Base-by-base conservation (phyloP, 306 rosid species). In the Sesbania bispinosa region DNA sequence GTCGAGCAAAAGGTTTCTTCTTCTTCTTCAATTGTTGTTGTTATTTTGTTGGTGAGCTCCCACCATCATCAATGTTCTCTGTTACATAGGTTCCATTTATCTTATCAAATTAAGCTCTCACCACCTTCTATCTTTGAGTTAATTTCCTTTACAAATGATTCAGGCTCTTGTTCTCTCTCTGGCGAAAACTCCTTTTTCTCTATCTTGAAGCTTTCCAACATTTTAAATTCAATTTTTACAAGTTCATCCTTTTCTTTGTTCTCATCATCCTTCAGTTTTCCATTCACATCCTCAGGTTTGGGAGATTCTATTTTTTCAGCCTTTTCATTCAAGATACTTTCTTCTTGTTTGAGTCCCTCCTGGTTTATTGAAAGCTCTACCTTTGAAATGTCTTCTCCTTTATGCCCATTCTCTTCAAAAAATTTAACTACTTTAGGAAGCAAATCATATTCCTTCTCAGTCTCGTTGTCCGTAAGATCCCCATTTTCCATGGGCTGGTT, bases 161-260 rank as follows among this genome's bases (percentile, higher is more conserved):
- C 92, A 47, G 88, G 88, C 78, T 89, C 96, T 4, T 77, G 75
- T 77, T 94, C 96, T 79, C 90, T 82, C 84, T 87, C 98, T 1
- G 92, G 97, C 0, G 88, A 90, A 80, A 89, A 89, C 73, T 94
- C 98, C 79, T 90, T 93, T 91, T 90, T 94, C 81, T 94, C 98
- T 62, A 94, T 94, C 78, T 84, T 87, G 88, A 90, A 89, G 84
- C 94, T 89, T 81, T 92, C 97, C 97, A 96, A 87, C 98, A 92
- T 92, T 78, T 92, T 83, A 72, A 57, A 87, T 76, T 84, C 94
- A 21, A 76, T 92, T 78, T 89, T 80, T 6, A 72, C 86, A 0
- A 84, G 76, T 8, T 85, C 90, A 10, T 87, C 95, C 46, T 87
- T 89, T 51, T 62, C 89, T 69, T 84, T 87, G 58, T 13, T 74